Evolutionary conservation across 176 grass and related monocot species (phyloP), one percentile per base, ranked within the genome.

Genomic region (Pontederia paniculata): DNA sequence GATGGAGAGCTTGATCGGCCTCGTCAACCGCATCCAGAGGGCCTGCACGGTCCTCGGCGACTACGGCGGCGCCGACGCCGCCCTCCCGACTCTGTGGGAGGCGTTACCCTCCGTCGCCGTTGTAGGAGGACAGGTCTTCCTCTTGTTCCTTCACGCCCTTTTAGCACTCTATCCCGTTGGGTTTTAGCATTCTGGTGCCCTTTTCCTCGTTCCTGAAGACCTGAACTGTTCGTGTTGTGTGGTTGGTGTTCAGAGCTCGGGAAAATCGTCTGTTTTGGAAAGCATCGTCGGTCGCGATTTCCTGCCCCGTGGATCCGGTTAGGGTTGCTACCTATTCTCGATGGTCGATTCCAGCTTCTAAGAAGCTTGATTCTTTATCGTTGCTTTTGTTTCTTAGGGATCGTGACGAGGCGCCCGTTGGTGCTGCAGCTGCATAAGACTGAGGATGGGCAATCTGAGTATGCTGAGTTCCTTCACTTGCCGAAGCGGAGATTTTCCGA

Each of bases 1-100:
- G 20, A 70, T 70, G 67, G 67, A 70, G 53, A 70, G 67, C 67
- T 57, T 70, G 53, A 70, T 70, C 9, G 67, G 67, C 10, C 67
- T 70, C 44, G 67, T 70, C 21, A 70, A 70, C 44, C 67, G 67
- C 14, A 70, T 70, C 20, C 67, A 70, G 21, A 56, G 44, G 19
- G 67, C 67, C 2, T 70, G 67, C 53, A 70, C 67, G 43, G 67
- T 58, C 21, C 43, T 70, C 7, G 67, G 67, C 9, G 67, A 70
- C 44, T 15, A 70, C 12, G 54, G 67, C 43, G 67, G 67, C 14
- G 67, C 44, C 14, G 52, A 17, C 0, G 51, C 43, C 12, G 23
- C 55, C 23, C 55, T 58, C 6, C 55, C 55, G 14, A 57, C 67
- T 10, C 54, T 69, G 4, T 69, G 66, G 66, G 66, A 57, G 54